Evolutionary conservation across 2,329 filamentous ascomycete genomes (phyloP), one percentile per base, ranked within the genome.

Genomic region (Penicillium nordicum): DNA sequence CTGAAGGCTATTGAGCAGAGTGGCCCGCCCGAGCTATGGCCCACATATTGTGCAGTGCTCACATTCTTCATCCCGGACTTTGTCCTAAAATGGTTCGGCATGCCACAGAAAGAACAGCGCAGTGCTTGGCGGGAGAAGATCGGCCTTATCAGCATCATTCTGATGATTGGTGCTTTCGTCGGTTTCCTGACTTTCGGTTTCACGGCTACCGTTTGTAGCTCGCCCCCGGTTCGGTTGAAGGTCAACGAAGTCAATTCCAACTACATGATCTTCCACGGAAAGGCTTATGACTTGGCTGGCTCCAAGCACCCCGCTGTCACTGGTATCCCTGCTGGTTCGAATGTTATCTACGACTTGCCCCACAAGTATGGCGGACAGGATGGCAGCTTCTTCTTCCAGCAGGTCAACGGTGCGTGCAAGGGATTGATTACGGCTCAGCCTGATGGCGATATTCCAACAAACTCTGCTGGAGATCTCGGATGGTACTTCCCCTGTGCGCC

Each of bases 81-180:
- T 59, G 76, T 97, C 29, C 79, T 99, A 53, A 84, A 83, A 63
- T 96, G 90, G 75, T 94, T 92, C 68, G 92, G 92, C 38, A 95
- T 89, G 80, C 85, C 86, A 8, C 83, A 89, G 44, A 94, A 89
- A 74, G 91, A 88, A 16, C 91, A 97, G 74, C 88, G 92, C 70
- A 84, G 91, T 68, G 94, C 94, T 2, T 99, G 94, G 94, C 85
- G 94, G 63, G 94, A 99, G 73, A 99, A 99, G 82, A 95, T 99
- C 81, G 94, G 94, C 2, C 78, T 99, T 57, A 90, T 97, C 77
- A 96, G 92, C 76, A 86, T 99, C 70, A 99, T 99, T 71, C 71
- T 96, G 32, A 71, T 88, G 58, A 92, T 97, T 70, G 95, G 92
- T 80, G 83, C 85, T 10, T 86, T 92, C 69, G 93, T 99, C 46